A percentile compares a stretch with the other conserved stretches of the same genome.
Conservation (phyloP, 345 rosid genomes). For the Camelina neglecta region DNA sequence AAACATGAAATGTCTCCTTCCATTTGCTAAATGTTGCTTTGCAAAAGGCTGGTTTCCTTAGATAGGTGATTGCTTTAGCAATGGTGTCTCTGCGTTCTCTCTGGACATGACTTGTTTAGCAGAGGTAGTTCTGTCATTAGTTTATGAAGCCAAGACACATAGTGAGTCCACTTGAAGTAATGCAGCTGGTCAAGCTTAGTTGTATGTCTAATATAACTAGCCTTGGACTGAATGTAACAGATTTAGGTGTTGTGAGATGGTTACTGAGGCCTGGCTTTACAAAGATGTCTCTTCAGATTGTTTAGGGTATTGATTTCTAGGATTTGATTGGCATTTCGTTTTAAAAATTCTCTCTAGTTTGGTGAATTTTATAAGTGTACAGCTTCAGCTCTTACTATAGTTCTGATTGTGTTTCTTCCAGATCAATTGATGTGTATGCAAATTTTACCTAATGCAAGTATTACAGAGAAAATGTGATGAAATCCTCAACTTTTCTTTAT, state of each 20-base stretch:
- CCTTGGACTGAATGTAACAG: background rate
- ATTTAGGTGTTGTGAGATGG: background rate
- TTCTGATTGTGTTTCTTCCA: background rate
- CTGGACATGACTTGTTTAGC: slow-evolving; percentile 7
- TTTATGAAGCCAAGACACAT: background rate
- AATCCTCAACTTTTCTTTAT: background rate
- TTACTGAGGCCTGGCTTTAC: background rate
- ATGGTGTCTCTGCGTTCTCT: background rate
- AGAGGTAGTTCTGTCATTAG: background rate
- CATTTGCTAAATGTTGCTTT: background rate
- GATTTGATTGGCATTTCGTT: background rate
- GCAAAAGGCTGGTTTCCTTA: background rate
- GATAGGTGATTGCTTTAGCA: background rate
- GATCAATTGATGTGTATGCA: background rate
- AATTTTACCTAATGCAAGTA: background rate
- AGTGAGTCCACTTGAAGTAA: background rate
- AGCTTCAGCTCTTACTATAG: slow-evolving; percentile 13
- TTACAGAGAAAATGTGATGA: background rate
- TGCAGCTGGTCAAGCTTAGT: background rate
- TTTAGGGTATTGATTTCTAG: background rate
- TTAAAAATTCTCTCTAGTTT: background rate
- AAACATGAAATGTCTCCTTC: too few relatives aligned
- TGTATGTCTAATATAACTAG: slow-evolving; percentile 9
- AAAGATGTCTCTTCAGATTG: background rate
- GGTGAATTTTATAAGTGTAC: background rate